Evolutionary conservation across 345 rosid species (phyloP), one percentile per base, ranked within the genome.

Genomic region (Populus davidiana): DNA sequence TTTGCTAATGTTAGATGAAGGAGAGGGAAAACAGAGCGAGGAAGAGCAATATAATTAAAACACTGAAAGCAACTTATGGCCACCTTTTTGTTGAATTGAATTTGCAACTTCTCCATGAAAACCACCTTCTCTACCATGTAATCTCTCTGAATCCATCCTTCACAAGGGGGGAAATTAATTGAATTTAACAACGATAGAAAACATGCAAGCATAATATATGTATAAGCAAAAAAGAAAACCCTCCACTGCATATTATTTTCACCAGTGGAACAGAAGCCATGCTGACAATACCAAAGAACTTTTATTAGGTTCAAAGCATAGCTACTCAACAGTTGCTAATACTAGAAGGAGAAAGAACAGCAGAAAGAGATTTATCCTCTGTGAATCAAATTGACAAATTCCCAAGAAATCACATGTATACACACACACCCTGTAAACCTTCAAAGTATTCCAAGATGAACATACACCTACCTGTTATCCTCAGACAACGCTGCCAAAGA

Each of bases 401-500:
- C 17, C 64, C 5, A 29, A 52, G 17, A 39, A 70, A 72, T 61
- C 67, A 21, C 29, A 33, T 23, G 64, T 59, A 23, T 9, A 59
- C 16, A 59, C 14, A 59, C 14, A 4, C 13, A n/a, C 29, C 25
- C 29, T 12, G 9, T 23, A 59, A 23, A 20, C 23, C 23, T 3
- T n/a, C 14, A n/a, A 59, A 9, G 38, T 25, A 39, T 33, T 20
- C 25, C 8, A 8, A 31, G 25, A 76, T 43, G 70, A 38, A 81
- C 39, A 61, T 38, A 66, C 66, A 89, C 90, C 76, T 67, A 95
- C 99, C 92, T 92, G 54, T 86, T 83, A 81, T 91, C 96, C 75
- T 86, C 90, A 12, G 94, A 89, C 83, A 96, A 82, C 77, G 88
- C 88, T 39, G 90, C 90, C 78, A 96, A 89, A 70, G 99, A 89